Percentiles rank a stretch among this genome's conserved stretches.
Conservation (phyloP, 495 filamentous ascomycete species). For the Lentithecium fluviatile region DNA sequence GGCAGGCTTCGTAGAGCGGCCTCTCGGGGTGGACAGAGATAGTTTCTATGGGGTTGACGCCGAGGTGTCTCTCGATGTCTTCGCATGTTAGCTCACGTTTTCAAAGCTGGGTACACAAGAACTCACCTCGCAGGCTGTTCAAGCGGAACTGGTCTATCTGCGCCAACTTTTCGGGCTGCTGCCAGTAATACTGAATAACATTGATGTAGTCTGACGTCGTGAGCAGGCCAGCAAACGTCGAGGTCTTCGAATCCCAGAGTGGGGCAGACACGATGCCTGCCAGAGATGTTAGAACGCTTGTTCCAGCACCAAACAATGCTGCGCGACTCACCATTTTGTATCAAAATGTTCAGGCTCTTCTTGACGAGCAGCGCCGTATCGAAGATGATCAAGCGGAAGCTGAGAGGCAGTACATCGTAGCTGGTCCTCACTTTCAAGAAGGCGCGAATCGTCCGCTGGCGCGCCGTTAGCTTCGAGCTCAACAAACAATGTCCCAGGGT, state of each 20-base stretch:
- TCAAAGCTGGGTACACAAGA: background rate
- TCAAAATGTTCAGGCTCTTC: slow-evolving; percentile 92
- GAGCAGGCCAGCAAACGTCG: slow-evolving; percentile 88
- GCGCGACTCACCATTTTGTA: slow-evolving; percentile 80
- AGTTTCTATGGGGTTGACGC: slow-evolving; percentile 89
- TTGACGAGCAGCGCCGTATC: slow-evolving; percentile 93
- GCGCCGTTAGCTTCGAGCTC: slow-evolving; percentile 19
- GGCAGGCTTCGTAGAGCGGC: slow-evolving; percentile 92
- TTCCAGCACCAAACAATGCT: background rate
- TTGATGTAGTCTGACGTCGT: slow-evolving; percentile 98
- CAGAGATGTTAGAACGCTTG: slow-evolving; percentile 8
- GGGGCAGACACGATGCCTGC: slow-evolving; percentile 96
- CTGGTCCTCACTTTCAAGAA: slow-evolving; percentile 96
- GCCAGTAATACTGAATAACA: slow-evolving; percentile 99
- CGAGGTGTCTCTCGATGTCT: slow-evolving; percentile 95
- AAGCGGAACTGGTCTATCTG: slow-evolving; percentile 93
- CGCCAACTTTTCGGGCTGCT: slow-evolving; percentile 85
- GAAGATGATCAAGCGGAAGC: slow-evolving; percentile 92
- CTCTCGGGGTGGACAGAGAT: slow-evolving; percentile 85
- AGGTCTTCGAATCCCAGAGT: slow-evolving; percentile 93
- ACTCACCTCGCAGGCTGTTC: slow-evolving; percentile 82
- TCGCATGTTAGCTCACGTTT: slow-evolving; percentile 13
- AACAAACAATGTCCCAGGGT: background rate
- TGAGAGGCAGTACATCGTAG: slow-evolving; percentile 98
- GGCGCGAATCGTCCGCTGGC: slow-evolving; percentile 82